Base-by-base conservation (phyloP, 371 early-diverging fungal genomes). In the Mucor velutinosus region DNA sequence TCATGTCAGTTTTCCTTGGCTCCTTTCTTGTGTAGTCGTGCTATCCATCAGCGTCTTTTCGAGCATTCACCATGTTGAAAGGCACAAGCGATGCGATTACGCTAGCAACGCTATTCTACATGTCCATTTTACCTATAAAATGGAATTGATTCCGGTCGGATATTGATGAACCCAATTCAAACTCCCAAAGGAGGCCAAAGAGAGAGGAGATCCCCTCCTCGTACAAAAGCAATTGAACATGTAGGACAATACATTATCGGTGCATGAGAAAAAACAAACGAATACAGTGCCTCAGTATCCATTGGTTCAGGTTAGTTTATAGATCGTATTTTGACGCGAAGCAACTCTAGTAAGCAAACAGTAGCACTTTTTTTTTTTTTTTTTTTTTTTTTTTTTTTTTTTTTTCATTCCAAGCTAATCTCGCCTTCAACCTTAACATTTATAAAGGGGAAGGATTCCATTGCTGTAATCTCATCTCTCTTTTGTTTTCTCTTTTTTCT, bases 91-190 rank as follows among this genome's bases (percentile, higher is more conserved):
- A 1, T 37, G 14, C 1, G 37, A 37, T 37, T 37, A 37, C 37
- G 14, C 37, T 37, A 19, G n/a, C 35, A 33, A 37, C 21, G 37
- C 37, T 23, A 35, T 17, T 35, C 11, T 37, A 37, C 37, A 58
- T n/a, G 10, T 60, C 27, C 60, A 60, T 41, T 27, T 19, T 19
- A 43, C 41, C 39, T 21, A 60, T 41, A 41, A 45, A 60, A 60
- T 45, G 61, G 61, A 60, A 60, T 45, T 30, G 43, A 30, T 60
- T 60, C 61, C 61, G 61, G 61, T 60, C 61, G 61, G 61, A 60
- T 60, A n/a, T 60, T 59, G 60, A 15, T 45, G 45, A 41, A 29
- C 27, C 2, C 8, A 27, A 60, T 60, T 57, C 33, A 57, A 57
- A 57, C 43, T 47, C 59, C 27, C 45, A 45, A 45, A 45, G 45